Percentiles rank a stretch among this genome's conserved stretches.
Evolutionary conservation across 1,139 yeast genomes (phyloP).

Genomic region (Geotrichum bryndzae): DNA sequence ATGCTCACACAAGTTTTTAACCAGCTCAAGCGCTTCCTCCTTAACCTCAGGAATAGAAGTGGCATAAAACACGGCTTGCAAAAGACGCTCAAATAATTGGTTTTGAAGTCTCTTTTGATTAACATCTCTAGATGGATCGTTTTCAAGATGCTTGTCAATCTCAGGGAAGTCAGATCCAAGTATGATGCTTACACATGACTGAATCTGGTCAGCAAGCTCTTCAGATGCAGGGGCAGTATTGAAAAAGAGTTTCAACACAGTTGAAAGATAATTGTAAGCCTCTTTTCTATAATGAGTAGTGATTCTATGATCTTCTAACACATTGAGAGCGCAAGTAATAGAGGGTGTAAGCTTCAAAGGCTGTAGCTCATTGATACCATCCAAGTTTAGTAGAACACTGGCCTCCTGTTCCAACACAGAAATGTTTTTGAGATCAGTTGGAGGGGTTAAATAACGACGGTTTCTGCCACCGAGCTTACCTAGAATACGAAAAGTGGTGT

Average conservation of each 20-base stretch:
- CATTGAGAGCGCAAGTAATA: constrained; percentile 58
- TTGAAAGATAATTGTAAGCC: constrained; percentile 68
- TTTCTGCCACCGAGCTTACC: constrained; percentile 97
- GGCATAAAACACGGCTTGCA: constrained; percentile 69
- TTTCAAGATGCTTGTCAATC: constrained; percentile 26
- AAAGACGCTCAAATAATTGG: constrained; percentile 47
- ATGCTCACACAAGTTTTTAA: constrained; percentile 69
- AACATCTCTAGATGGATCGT: constrained; percentile 37
- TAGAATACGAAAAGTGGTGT: constrained; percentile 83
- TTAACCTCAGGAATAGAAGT: constrained; percentile 69
- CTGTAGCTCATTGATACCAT: constrained; percentile 57
- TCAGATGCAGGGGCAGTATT: constrained; percentile 61
- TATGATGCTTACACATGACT: constrained; percentile 46
- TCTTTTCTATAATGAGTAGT: constrained; percentile 64
- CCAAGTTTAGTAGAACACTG: constrained; percentile 60
- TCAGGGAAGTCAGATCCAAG: constrained; percentile 44
- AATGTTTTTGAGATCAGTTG: constrained; percentile 53
- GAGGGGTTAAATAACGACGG: constrained; percentile 74
- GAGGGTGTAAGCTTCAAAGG: constrained; percentile 82
- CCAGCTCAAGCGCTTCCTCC: constrained; percentile 57
- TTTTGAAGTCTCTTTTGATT: constrained; percentile 55
- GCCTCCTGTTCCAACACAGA: constrained; percentile 62
- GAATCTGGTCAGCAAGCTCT: constrained; percentile 45
- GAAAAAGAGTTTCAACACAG: constrained; percentile 63
- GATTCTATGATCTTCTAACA: constrained; percentile 61